These are phyloP conservation scores for Ocimum tenuiflorum DNA, from an alignment of 257 asterid genomes.

Conservation along the genomic window DNA sequence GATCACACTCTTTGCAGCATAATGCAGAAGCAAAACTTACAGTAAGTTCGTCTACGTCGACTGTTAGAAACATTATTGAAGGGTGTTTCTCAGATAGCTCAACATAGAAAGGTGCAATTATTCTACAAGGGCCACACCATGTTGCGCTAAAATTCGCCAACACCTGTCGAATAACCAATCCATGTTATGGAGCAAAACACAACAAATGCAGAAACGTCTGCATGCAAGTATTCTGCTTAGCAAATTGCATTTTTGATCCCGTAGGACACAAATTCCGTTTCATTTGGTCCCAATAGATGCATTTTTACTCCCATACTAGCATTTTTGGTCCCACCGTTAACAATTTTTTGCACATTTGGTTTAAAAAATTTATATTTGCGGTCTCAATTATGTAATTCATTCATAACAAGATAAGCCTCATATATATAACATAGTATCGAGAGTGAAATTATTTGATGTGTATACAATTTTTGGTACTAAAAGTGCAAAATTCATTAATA, in stretches of 20 bases:
- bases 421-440: too few relatives aligned
- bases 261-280: neutral
- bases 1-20: neutral
- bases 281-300: too few relatives aligned
- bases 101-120: conserved; percentile 73
- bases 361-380: too few relatives aligned
- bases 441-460: too few relatives aligned
- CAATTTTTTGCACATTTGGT: too few relatives aligned
- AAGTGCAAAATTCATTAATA: too few relatives aligned
- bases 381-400: too few relatives aligned
- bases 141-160: conserved; percentile 91
- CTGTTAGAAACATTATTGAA: conserved; percentile 65
- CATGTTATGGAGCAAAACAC: conserved; percentile 16
- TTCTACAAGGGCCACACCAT: conserved; percentile 97
- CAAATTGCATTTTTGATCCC: too few relatives aligned
- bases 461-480: too few relatives aligned
- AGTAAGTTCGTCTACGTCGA: conserved; percentile 84
- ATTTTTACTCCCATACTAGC: too few relatives aligned
- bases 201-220: neutral
- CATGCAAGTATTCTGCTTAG: neutral
- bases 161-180: conserved; percentile 24
- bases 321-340: too few relatives aligned
- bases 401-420: too few relatives aligned
- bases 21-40: conserved; percentile 43
- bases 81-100: conserved; percentile 84